A percentile compares a stretch with the other conserved stretches of the same genome.
phyloP scores from a whole-genome alignment of 441 rosid species.

The Eutrema salsugineum region DNA sequence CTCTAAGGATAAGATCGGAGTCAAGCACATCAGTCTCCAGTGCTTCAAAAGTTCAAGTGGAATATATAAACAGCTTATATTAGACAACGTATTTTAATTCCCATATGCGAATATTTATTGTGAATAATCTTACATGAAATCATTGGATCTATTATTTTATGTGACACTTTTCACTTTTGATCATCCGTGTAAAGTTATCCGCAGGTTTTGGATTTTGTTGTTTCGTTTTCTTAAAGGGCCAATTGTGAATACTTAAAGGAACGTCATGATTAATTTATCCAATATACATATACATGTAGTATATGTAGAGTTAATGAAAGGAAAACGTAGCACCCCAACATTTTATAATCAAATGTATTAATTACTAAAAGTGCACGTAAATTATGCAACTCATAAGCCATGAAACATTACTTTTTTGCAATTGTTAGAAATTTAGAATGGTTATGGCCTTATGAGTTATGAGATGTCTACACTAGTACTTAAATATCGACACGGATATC shows the following conservation, averaged over 20 bases:
- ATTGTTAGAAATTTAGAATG: too few species aligned
- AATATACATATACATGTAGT: too few species aligned
- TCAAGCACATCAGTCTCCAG: conserved; percentile 25
- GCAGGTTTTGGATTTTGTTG: conserved; percentile 19
- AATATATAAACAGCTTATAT: conserved; percentile 1
- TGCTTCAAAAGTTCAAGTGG: conserved; percentile 22
- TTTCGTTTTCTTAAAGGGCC: conserved; percentile 31
- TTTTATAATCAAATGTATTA: neutral
- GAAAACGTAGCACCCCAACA: neutral
- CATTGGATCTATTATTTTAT: conserved; percentile 28
- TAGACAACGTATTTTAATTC: neutral
- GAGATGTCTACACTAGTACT: neutral
- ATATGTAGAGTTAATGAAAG: neutral
- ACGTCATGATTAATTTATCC: conserved; percentile 1
- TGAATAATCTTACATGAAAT: conserved; percentile 27
- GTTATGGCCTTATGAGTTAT: neutral
- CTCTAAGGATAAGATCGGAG: conserved; percentile 17
- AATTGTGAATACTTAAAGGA: conserved; percentile 18
- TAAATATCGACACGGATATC: neutral
- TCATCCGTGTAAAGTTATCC: conserved; percentile 19
- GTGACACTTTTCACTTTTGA: conserved; percentile 25
- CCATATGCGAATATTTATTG: neutral
- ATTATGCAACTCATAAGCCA: neutral
- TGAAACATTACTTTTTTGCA: neutral
- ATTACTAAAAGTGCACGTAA: conserved; percentile 4